A percentile compares a stretch with the other conserved stretches of the same genome.
These are phyloP conservation scores for Antrodiella citrinella DNA, from an alignment of 768 basidiomycete genomes.

Conservation along the genomic window DNA sequence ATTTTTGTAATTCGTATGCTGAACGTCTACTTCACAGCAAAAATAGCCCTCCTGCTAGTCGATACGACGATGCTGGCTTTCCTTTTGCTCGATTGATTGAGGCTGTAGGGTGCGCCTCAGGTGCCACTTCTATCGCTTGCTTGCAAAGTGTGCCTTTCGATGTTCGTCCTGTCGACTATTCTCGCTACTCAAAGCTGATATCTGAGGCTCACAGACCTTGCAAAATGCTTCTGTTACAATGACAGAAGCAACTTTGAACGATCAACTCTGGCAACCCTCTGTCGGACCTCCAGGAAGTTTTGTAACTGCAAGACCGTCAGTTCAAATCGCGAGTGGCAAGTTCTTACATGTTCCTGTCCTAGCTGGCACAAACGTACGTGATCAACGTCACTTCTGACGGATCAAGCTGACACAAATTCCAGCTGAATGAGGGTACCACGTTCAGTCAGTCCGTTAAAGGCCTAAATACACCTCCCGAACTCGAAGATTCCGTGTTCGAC, in stretches of 20 bases:
- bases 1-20: neutral
- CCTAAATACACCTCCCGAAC: constrained; percentile 29
- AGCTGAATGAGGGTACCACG: constrained; percentile 48
- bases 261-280: constrained; percentile 17
- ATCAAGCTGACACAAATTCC: neutral
- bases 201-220: constrained; percentile 3
- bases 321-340: constrained; percentile 13
- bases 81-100: constrained; percentile 5
- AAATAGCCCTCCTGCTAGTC: constrained; percentile 17
- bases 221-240: constrained; percentile 9
- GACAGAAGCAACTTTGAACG: constrained; percentile 9
- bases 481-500: constrained; percentile 37
- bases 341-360: constrained; percentile 14
- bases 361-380: constrained; percentile 12
- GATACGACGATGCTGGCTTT: constrained; percentile 8
- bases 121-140: constrained; percentile 5
- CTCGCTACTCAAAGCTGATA: too few relatives aligned
- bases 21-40: constrained; percentile 30
- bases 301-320: constrained; percentile 11
- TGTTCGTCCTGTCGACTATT: too few relatives aligned
- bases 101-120: constrained; percentile 4
- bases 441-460: constrained; percentile 33
- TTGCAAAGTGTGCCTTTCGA: constrained; percentile 13
- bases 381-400: too few relatives aligned
- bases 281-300: constrained; percentile 15